phyloP scores from a whole-genome alignment of 2,329 filamentous ascomycete genomes.

The Apiospora hydei region DNA sequence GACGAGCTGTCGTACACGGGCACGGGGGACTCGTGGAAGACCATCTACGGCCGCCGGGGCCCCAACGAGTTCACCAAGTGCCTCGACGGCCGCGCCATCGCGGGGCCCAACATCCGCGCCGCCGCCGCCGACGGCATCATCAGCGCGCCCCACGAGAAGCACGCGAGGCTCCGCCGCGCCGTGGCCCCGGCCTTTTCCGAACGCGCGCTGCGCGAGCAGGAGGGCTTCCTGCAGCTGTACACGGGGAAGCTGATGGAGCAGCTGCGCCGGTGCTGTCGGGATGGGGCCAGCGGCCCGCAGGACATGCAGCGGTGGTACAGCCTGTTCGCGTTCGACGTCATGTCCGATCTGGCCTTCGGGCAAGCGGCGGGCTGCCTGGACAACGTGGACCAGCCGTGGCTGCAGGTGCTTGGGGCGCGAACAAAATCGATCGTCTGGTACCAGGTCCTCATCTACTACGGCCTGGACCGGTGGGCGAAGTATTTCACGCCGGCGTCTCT shows the following conservation, averaged over 20 bases:
- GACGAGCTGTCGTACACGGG: constrained; percentile 44
- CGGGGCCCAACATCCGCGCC: neutral
- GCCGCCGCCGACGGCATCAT: constrained; percentile 38
- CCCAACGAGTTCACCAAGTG: constrained; percentile 34
- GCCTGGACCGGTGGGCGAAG: constrained; percentile 38
- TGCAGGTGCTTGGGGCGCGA: constrained; percentile 23
- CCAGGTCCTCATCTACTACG: constrained; percentile 45
- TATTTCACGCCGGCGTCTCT: neutral
- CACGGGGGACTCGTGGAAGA: constrained; percentile 47
- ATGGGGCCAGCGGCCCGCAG: neutral
- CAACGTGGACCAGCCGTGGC: constrained; percentile 27
- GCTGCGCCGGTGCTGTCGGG: constrained; percentile 25
- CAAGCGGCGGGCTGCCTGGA: constrained; percentile 32
- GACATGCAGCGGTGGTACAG: constrained; percentile 31
- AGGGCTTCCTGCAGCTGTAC: constrained; percentile 33
- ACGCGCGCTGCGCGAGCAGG: constrained; percentile 32
- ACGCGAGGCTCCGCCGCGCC: constrained; percentile 26
- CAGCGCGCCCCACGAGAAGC: constrained; percentile 36
- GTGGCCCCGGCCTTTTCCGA: constrained; percentile 34
- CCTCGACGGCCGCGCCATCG: constrained; percentile 29
- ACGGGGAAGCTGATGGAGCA: constrained; percentile 31
- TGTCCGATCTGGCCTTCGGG: constrained; percentile 33
- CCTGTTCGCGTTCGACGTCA: constrained; percentile 34
- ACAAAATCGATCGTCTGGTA: constrained; percentile 29
- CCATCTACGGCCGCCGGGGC: constrained; percentile 48